A percentile compares a stretch with the other conserved stretches of the same genome.
These are phyloP conservation scores for Vitis hybrid DNA, from an alignment of 177 flowering plant species.

Conservation along the genomic window DNA sequence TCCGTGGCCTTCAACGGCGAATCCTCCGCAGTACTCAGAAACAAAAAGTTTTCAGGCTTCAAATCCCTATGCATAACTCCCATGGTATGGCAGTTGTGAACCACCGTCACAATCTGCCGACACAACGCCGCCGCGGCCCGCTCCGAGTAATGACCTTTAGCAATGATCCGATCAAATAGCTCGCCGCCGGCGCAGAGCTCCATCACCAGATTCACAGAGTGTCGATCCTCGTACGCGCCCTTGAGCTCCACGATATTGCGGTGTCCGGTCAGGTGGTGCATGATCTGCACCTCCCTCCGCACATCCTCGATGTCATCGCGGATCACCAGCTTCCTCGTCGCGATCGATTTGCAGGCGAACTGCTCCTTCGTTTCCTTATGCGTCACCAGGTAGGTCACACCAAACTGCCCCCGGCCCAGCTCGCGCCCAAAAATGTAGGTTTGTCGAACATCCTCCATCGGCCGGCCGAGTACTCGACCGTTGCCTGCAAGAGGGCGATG, in stretches of 20 bases:
- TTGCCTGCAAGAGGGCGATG: slow-evolving; percentile 12
- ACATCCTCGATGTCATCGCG: slow-evolving; percentile 85
- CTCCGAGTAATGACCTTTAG: slow-evolving; percentile 91
- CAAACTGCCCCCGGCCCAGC: slow-evolving; percentile 97
- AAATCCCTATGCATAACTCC: slow-evolving; percentile 95
- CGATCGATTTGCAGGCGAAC: slow-evolving; percentile 91
- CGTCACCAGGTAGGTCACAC: slow-evolving; percentile 77
- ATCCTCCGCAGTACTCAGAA: slow-evolving; percentile 56
- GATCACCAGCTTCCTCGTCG: slow-evolving; percentile 65
- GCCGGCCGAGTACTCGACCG: slow-evolving; percentile 84
- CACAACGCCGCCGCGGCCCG: slow-evolving; percentile 77
- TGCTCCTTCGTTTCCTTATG: slow-evolving; percentile 55
- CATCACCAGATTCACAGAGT: slow-evolving; percentile 85
- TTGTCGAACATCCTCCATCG: slow-evolving; percentile 72
- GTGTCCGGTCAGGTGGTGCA: slow-evolving; percentile 94
- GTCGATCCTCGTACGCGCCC: slow-evolving; percentile 84
- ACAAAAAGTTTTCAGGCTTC: slow-evolving; percentile 92
- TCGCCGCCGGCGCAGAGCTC: slow-evolving; percentile 97
- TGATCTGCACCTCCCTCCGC: slow-evolving; percentile 93
- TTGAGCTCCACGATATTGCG: slow-evolving; percentile 82
- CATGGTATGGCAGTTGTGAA: slow-evolving; percentile 83
- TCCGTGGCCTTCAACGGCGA: slow-evolving; percentile 90
- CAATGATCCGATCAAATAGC: slow-evolving; percentile 89
- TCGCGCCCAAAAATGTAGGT: slow-evolving; percentile 78
- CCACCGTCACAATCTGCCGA: slow-evolving; percentile 82